Evolutionary conservation across 257 asterid species (phyloP), one percentile per base, ranked within the genome.

Genomic region (Penstemon eatonii): DNA sequence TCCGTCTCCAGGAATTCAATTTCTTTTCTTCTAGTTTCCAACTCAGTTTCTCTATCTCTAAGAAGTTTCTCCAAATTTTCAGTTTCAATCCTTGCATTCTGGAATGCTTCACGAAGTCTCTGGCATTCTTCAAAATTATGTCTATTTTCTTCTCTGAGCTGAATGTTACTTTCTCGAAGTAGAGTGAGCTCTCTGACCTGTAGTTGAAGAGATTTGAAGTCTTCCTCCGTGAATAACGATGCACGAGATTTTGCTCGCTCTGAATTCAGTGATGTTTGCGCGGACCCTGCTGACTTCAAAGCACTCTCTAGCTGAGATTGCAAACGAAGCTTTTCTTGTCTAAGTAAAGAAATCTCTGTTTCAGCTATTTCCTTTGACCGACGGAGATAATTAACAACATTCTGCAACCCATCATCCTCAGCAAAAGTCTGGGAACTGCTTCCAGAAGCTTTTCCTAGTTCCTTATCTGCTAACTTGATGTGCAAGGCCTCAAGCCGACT

Each of bases 91-190:
- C 79, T 79, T 38, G 72, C 79, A 66, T 70, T 84, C 73, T 79
- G 87, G 56, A 79, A 60, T 39, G 83, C 82, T 79, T 85, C 96
- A 57, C 96, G 97, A 40, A 89, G 91, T 76, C 87, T 93, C 89
- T 87, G 89, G 78, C 99, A 90, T 66, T 94, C 97, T 76, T 89
- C 96, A 47, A 85, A 91, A 75, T 94, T 90, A 69, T 89, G 89
- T 57, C 70, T 79, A 78, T 81, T 94, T 80, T 94, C 99, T 80
- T 89, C 99, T 70, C 99, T 87, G 52, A 94, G 93, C 80, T 94
- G 99, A 62, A 81, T 72, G 54, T 94, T 94, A 65, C 99, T 94
- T 79, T 94, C 99, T 36, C 99, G 96, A 69, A 94, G 99, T 65
- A 94, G 76, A 71, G 70, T 89, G 56, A 94, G 73, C 79, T 94